Evolutionary conservation across 768 basidiomycete species (phyloP).

Genomic region (Mrakia gelida): DNA sequence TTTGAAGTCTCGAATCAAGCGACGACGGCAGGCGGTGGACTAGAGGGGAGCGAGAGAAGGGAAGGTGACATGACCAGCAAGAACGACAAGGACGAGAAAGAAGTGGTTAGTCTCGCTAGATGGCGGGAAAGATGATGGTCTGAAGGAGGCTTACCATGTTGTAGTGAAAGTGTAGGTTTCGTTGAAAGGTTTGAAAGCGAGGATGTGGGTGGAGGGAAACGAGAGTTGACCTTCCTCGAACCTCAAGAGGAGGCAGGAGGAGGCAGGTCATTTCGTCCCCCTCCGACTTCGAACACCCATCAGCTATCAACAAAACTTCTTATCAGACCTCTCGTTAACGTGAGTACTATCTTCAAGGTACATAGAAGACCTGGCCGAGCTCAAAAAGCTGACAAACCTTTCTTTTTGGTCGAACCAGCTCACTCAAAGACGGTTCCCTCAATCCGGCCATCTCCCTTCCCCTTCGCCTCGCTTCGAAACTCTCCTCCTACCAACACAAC

Average conservation of each 20-base stretch:
- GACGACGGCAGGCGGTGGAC: constrained; percentile 91
- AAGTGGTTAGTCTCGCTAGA: neutral
- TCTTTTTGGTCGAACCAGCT: too few relatives aligned
- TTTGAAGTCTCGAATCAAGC: constrained; percentile 97
- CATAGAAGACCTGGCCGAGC: too few relatives aligned
- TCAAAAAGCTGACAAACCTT: too few relatives aligned
- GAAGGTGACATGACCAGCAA: neutral
- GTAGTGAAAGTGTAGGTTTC: neutral
- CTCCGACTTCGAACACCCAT: too few relatives aligned
- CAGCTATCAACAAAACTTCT: too few relatives aligned
- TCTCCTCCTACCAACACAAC: neutral
- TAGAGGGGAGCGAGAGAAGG: constrained; percentile 40
- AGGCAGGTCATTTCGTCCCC: too few relatives aligned
- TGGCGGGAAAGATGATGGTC: too few relatives aligned
- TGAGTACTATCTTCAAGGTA: too few relatives aligned
- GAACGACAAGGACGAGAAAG: neutral
- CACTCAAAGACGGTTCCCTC: neutral
- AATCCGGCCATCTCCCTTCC: neutral
- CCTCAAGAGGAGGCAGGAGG: too few relatives aligned
- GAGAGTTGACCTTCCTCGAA: too few relatives aligned
- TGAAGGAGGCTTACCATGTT: neutral
- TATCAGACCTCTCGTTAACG: too few relatives aligned
- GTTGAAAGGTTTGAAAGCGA: neutral
- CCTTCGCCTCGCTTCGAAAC: neutral
- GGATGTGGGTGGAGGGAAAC: neutral